Evolutionary conservation across 495 filamentous ascomycete species (phyloP), one percentile per base, ranked within the genome.

Genomic region (Neurospora sublineolata): DNA sequence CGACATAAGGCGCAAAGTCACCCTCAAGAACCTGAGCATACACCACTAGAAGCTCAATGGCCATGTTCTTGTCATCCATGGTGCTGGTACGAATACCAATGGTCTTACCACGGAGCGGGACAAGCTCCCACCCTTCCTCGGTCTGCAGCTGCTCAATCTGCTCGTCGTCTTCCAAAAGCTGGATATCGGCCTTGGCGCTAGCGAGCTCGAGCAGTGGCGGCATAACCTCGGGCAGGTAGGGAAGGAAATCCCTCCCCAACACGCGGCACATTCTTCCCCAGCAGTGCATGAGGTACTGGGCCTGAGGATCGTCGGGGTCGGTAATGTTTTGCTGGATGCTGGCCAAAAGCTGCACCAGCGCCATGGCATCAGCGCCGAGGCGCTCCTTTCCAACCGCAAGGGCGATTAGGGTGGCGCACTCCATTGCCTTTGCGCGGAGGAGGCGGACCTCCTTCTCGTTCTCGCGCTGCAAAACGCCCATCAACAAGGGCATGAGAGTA

Each of bases 201-300:
- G 95, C 96, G 68, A 98, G 86, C 75, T 96, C 88, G 71, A 97
- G 84, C 71, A 99, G 86, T 60, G 96, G 96, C 20, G 94, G 94
- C 89, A 99, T 97, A 58, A 99, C 96, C 70, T 88, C 93, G 8
- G 90, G 88, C 64, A 98, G 86, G 83, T 93, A 99, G 30, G 93
- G 94, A 18, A 98, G 86, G 80, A 99, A 99, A 75, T 96, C 93
- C 58, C 87, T 83, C 64, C 91, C 93, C 71, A 99, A 86, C 23
- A 98, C 94, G 67, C 95, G 91, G 81, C 94, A 97, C 96, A 99
- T 98, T 37, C 96, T 89, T 67, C 96, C 96, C 96, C 96, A 99
- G 83, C 95, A 99, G 85, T 99, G 96, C 77, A 98, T 91, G 20
- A 99, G 88, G 80, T 99, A 99, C 74, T 94, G 93, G 10, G 93